These are phyloP conservation scores for Eucalyptus dawsonii DNA, from an alignment of 345 rosid species.

Conservation along the genomic window DNA sequence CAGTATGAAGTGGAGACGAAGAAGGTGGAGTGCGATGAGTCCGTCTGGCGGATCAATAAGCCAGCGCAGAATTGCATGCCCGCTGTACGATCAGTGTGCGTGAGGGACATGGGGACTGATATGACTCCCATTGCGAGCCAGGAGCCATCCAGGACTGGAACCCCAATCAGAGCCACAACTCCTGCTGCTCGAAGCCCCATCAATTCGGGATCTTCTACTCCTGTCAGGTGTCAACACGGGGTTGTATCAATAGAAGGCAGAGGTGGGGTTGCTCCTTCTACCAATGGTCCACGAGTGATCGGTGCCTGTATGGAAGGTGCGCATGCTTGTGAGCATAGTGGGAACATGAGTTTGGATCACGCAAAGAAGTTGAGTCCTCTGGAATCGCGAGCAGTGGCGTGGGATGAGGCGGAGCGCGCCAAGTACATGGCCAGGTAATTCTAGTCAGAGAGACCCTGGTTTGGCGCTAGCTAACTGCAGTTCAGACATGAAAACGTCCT, in stretches of 20 bases:
- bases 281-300: background rate
- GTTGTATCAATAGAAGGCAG: constrained; percentile 2
- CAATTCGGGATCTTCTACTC: constrained; percentile 68
- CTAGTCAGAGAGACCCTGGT: background rate
- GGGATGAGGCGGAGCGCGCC: constrained; percentile 94
- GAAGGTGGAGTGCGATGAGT: constrained; percentile 65
- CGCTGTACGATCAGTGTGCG: constrained; percentile 56
- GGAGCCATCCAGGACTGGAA: constrained; percentile 86
- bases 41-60: constrained; percentile 50
- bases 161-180: constrained; percentile 72
- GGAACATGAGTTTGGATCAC: constrained; percentile 10
- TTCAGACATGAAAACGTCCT: background rate
- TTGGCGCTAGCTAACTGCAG: background rate
- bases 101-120: constrained; percentile 96
- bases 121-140: constrained; percentile 91
- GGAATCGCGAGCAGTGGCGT: constrained; percentile 69
- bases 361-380: constrained; percentile 32
- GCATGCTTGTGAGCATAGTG: background rate
- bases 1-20: constrained; percentile 43
- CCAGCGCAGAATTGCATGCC: constrained; percentile 25
- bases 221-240: constrained; percentile 28
- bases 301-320: background rate
- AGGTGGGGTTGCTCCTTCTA: constrained; percentile 2
- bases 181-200: constrained; percentile 70
- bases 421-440: constrained; percentile 80